Evolutionary conservation across 257 asterid species (phyloP).

Genomic region (Petunia axillaris): DNA sequence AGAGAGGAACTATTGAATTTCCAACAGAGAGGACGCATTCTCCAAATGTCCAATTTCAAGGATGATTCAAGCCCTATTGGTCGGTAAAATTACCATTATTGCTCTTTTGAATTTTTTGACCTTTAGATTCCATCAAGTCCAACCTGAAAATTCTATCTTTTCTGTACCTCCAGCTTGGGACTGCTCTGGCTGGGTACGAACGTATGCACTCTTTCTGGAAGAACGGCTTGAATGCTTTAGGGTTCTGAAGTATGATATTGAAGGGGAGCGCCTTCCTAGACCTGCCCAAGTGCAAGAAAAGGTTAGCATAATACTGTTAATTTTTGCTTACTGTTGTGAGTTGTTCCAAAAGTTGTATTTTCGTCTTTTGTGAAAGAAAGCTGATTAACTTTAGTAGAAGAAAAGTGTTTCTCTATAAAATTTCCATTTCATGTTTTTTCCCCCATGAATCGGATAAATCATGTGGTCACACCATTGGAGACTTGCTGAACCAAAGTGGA

Average conservation of each 20-base stretch:
- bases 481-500: not conserved
- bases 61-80: constrained; percentile 95
- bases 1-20: constrained; percentile 82
- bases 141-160: constrained; percentile 9
- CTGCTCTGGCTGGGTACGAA: constrained; percentile 94
- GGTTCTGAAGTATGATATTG: constrained; percentile 82
- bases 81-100: constrained; percentile 27
- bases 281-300: constrained; percentile 83
- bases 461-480: constrained; percentile 1
- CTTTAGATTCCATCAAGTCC: not conserved
- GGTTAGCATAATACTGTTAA: constrained; percentile 44
- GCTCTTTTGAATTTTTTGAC: constrained; percentile 19
- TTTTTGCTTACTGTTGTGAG: not conserved
- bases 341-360: not conserved
- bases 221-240: constrained; percentile 93
- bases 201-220: constrained; percentile 85
- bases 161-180: constrained; percentile 76
- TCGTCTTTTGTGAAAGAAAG: not conserved
- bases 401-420: not conserved
- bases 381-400: not conserved
- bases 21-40: constrained; percentile 81
- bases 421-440: not conserved
- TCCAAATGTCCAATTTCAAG: constrained; percentile 89
- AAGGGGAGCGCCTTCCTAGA: constrained; percentile 91
- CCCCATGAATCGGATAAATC: not conserved